Evolutionary conservation across 1,284 basidiomycete genomes (phyloP).

Genomic region (Cutaneotrichosporon spelunceum): DNA sequence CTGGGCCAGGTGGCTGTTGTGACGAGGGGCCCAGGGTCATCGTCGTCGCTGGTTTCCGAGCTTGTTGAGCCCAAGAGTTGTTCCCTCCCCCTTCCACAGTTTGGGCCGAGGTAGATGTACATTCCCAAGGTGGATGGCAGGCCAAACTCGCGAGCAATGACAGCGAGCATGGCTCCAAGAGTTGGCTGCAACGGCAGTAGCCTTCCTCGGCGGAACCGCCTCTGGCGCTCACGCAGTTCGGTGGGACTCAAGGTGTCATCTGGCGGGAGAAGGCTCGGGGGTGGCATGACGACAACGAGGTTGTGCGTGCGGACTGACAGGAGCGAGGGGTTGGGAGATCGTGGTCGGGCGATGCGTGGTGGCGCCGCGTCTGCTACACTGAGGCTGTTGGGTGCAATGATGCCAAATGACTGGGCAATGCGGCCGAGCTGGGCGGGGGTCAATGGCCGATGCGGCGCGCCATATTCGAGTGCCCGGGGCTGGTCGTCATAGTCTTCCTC

Average conservation of each 20-base stretch:
- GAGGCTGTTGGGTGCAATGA: conserved; percentile 34
- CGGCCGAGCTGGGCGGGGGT: conserved; percentile 41
- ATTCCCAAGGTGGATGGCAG: conserved; percentile 45
- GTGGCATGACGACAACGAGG: conserved; percentile 46
- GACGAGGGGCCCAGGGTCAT: conserved; percentile 35
- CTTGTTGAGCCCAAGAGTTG: neutral
- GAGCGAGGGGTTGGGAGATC: neutral
- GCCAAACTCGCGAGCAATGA: conserved; percentile 48
- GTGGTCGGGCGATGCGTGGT: neutral
- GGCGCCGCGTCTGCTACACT: neutral
- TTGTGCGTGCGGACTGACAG: conserved; percentile 13
- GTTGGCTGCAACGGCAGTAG: conserved; percentile 47
- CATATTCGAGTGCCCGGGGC: conserved; percentile 23
- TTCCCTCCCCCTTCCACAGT: conserved; percentile 4
- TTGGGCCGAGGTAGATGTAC: conserved; percentile 38
- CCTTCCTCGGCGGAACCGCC: conserved; percentile 43
- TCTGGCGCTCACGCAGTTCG: conserved; percentile 23
- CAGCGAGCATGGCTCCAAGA: conserved; percentile 44
- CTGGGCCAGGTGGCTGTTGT: conserved; percentile 40
- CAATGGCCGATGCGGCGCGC: conserved; percentile 40
- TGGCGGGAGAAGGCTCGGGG: conserved; percentile 30
- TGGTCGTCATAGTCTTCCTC: conserved; percentile 3
- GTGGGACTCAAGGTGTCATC: conserved; percentile 9
- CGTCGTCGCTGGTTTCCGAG: conserved; percentile 23
- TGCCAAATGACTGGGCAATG: conserved; percentile 48